Evolutionary conservation across 352 stramenopile genomes (phyloP), one percentile per base, ranked within the genome.

Genomic region (Globisporangium radiosum): DNA sequence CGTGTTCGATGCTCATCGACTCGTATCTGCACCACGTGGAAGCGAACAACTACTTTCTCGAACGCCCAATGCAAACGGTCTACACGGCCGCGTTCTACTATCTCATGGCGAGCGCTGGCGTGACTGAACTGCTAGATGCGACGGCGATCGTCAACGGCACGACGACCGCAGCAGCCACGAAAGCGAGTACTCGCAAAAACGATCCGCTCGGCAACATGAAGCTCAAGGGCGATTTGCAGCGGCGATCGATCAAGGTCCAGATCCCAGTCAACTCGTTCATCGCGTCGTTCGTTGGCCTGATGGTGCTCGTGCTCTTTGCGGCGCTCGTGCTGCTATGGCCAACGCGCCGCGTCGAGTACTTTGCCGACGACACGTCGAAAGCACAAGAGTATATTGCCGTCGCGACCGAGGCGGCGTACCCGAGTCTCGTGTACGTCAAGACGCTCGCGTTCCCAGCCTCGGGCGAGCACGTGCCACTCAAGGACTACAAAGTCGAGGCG

Each of bases 81-180:
- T 83, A 83, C 63, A 83, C 71, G 14, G 72, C 75, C 7, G 71
- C 69, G 53, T 51, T 87, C 9, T 81, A 76, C 48, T 87, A 78
- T 49, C 36, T 87, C 17, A 78, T 83, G 33, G 65, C 78, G 50
- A 52, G 75, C 25, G 76, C 62, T 0, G 66, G 65, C 1, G 71
- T 76, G 14, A 82, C 72, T 45, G 62, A 56, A 0, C 61, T 77
- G 13, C 61, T 47, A 14, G 47, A 56, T 38, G 17, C 52, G 38
- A n/a, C 36, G 7, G 37, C 44, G 25, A 43, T 52, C 15, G 8
- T 60, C 4, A 60, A 60, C 54, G 43, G 14, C 9, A 53, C 47
- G 3, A 13, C 25, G 40, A 38, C 33, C 38, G 11, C 11, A 7
- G 36, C n/a, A 13, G 6, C 13, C n/a, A n/a, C 47, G 13, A 43